A percentile compares a stretch with the other conserved stretches of the same genome.
Evolutionary conservation across 1,139 yeast species (phyloP).

Genomic region (Petasospora fabianii): DNA sequence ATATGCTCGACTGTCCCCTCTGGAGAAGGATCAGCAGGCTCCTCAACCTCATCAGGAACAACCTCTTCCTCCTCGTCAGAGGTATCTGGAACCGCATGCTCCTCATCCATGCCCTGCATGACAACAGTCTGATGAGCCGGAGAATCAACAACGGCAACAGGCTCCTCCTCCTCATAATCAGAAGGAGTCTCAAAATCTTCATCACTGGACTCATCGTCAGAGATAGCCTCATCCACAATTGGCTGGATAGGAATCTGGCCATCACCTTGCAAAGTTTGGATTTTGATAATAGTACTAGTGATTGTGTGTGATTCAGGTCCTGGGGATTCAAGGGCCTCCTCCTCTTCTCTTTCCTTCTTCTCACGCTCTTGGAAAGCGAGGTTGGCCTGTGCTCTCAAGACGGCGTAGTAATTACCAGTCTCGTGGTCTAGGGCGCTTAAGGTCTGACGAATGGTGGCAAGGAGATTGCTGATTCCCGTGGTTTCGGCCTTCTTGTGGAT

Average conservation of each 20-base stretch:
- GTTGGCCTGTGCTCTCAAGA: slow-evolving; percentile 79
- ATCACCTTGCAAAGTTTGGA: slow-evolving; percentile 15
- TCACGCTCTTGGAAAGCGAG: slow-evolving; percentile 74
- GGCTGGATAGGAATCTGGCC: slow-evolving; percentile 8
- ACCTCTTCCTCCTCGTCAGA: too few relatives aligned
- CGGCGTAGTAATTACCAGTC: slow-evolving; percentile 64
- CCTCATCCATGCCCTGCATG: too few relatives aligned
- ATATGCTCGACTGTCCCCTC: too few relatives aligned
- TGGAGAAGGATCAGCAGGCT: too few relatives aligned
- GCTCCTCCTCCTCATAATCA: slow-evolving; percentile 6
- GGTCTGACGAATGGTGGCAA: slow-evolving; percentile 58
- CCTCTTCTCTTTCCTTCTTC: slow-evolving; percentile 29
- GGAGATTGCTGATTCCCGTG: slow-evolving; percentile 45
- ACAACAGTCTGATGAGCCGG: too few relatives aligned
- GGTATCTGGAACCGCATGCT: too few relatives aligned
- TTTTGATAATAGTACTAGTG: slow-evolving; percentile 15
- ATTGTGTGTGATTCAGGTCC: slow-evolving; percentile 6
- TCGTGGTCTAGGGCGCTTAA: slow-evolving; percentile 60
- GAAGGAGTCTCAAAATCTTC: slow-evolving; percentile 8
- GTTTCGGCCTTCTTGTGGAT: slow-evolving; percentile 48
- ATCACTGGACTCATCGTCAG: slow-evolving; percentile 12
- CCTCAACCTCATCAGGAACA: too few relatives aligned
- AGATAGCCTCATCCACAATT: slow-evolving; percentile 12
- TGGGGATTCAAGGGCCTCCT: slow-evolving; percentile 4
- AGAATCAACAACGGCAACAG: too few relatives aligned